A percentile compares a stretch with the other conserved stretches of the same genome.
Evolutionary conservation across 2,329 filamentous ascomycete species (phyloP).

Genomic region (Sclerotinia trifoliorum): DNA sequence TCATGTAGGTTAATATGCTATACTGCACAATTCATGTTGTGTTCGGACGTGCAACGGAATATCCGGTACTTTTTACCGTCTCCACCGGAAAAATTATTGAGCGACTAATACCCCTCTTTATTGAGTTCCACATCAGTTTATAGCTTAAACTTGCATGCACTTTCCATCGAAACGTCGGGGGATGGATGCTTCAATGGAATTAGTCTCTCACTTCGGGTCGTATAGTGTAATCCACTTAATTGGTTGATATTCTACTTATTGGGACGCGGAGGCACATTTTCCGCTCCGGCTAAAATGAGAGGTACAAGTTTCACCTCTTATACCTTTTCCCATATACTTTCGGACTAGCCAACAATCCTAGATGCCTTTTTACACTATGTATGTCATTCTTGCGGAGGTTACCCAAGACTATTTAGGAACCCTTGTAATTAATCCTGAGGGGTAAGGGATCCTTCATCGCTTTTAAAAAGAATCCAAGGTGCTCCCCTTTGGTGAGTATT

Average conservation of each 20-base stretch:
- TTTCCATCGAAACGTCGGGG: not conserved
- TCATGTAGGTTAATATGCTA: not conserved
- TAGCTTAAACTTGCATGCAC: not conserved
- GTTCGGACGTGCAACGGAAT: slow-evolving; percentile 6
- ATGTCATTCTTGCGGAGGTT: not conserved
- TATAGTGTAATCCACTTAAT: not conserved
- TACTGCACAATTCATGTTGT: not conserved
- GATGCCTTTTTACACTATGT: not conserved
- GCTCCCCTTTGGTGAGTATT: not conserved
- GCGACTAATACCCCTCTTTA: slow-evolving; percentile 13
- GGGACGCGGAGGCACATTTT: slow-evolving; percentile 16
- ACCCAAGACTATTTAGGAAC: not conserved
- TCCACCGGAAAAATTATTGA: slow-evolving; percentile 7
- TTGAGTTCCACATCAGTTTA: not conserved
- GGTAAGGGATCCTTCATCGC: not conserved
- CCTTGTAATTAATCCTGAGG: slow-evolving; percentile 5
- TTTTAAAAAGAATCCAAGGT: not conserved
- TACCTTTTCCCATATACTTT: not conserved
- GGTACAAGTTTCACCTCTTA: not conserved
- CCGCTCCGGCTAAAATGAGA: slow-evolving; percentile 13
- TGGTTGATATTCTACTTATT: not conserved
- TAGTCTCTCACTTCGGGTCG: not conserved
- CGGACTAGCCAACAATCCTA: not conserved
- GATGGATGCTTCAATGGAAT: not conserved
- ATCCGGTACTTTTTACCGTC: not conserved